These are phyloP conservation scores for Akanthomyces lecanii DNA, from an alignment of 2,329 filamentous ascomycete species.

Conservation along the genomic window DNA sequence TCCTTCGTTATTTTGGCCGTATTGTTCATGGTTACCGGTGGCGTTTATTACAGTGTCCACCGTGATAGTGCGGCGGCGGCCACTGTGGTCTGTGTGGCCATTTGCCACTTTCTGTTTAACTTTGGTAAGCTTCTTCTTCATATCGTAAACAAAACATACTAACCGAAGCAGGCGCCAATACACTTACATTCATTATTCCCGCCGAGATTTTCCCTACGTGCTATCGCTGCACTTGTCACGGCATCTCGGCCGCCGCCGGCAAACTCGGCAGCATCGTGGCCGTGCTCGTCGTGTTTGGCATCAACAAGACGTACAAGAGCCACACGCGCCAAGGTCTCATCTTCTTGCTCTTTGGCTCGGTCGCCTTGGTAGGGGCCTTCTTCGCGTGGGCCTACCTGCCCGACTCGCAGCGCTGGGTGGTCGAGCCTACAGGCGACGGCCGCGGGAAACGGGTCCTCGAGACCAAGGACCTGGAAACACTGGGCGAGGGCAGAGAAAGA, in stretches of 20 bases:
- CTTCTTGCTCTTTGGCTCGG: slow-evolving; percentile 47
- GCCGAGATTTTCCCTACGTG: slow-evolving; percentile 62
- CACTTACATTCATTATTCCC: slow-evolving; percentile 60
- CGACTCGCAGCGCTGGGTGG: slow-evolving; percentile 40
- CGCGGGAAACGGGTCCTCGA: slow-evolving; percentile 36
- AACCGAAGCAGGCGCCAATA: slow-evolving; percentile 47
- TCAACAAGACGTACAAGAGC: slow-evolving; percentile 42
- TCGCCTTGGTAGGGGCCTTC: slow-evolving; percentile 45
- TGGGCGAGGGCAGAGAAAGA: slow-evolving; percentile 45
- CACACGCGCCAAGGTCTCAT: slow-evolving; percentile 44
- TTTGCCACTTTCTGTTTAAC: slow-evolving; percentile 53
- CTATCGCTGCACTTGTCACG: slow-evolving; percentile 59
- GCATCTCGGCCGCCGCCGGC: slow-evolving; percentile 56
- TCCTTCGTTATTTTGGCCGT: slow-evolving; percentile 45
- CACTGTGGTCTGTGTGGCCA: slow-evolving; percentile 47
- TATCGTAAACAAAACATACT: slow-evolving; percentile 6
- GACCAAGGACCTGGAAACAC: slow-evolving; percentile 46
- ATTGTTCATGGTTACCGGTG: slow-evolving; percentile 46
- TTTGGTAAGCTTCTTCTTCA: slow-evolving; percentile 37
- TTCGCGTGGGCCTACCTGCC: slow-evolving; percentile 51
- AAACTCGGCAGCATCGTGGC: slow-evolving; percentile 55
- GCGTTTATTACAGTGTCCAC: slow-evolving; percentile 46
- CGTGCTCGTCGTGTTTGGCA: slow-evolving; percentile 46
- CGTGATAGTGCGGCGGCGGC: slow-evolving; percentile 38
- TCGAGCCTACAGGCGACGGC: slow-evolving; percentile 23